Evolutionary conservation across 805 yeast species (phyloP), one percentile per base, ranked within the genome.

Genomic region (Kuraishia floccosa): DNA sequence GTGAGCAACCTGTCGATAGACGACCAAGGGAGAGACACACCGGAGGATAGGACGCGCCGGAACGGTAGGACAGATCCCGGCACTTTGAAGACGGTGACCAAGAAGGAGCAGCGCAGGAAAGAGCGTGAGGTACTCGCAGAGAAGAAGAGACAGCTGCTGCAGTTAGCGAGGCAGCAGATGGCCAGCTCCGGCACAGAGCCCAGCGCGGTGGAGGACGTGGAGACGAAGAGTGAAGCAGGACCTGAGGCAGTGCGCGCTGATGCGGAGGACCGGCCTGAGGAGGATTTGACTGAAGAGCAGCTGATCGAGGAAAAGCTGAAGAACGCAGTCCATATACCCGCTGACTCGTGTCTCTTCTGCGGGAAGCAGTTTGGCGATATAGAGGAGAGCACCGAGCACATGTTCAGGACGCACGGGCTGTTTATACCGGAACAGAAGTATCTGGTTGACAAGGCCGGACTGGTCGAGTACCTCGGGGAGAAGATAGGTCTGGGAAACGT

Each of bases 341-440:
- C 60, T 4, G 62, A 65, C 3, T 52, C 66, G 3, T 72, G 78
- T 52, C 48, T 72, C 20, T 70, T 72, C 41, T 69, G 76, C 34
- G 48, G 56, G 24, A 46, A 54, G 29, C 35, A 38, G 11, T 65
- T 63, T 31, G 47, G 40, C 9, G 47, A 53, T 17, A 39, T 64
- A 12, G 72, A 68, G 5, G 65, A 52, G 18, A 60, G 61, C 33
- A 44, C 80, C 19, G 64, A 62, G 18, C 95, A 91, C 52, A 80
- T 91, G 94, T 75, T 71, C 46, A 65, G 64, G 35, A 60, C 53
- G 23, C 96, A 82, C 52, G 97, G 97, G 2, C 63, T 91, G 26
- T 91, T 79, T 38, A 67, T 91, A 5, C 98, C 98, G 1, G 96
- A 91, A 51, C 60, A 65, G 37, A 65, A 71, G 11, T 86, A 72